Percentiles rank a stretch among this genome's conserved stretches.
Conservation (phyloP, 2,329 filamentous ascomycete species). For the Trichoderma semiorbis region DNA sequence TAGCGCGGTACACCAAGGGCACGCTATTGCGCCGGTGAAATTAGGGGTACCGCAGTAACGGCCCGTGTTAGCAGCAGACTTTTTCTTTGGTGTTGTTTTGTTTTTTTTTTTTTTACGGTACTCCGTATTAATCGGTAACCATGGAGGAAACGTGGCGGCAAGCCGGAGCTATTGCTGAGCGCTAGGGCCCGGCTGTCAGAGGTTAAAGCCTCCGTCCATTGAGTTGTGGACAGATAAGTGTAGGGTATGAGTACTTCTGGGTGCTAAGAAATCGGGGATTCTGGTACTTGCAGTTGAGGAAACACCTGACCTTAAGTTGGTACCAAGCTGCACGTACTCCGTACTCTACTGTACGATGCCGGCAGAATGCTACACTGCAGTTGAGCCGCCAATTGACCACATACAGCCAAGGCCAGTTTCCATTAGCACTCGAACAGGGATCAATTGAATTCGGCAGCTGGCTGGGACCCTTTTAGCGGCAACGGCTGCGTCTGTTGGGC, state of each 20-base stretch:
- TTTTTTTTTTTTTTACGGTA: background rate
- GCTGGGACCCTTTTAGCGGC: background rate
- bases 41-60: constrained; percentile 13
- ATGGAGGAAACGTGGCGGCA: background rate
- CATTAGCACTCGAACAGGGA: background rate
- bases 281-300: background rate
- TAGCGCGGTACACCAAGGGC: constrained; percentile 13
- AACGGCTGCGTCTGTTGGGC: background rate
- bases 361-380: background rate
- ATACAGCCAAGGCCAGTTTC: background rate
- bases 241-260: background rate
- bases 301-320: background rate
- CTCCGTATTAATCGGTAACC: background rate
- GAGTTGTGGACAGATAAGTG: background rate
- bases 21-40: background rate
- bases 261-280: background rate
- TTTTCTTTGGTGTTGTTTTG: background rate
- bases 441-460: background rate
- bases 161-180: background rate
- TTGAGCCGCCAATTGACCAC: background rate
- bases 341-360: background rate
- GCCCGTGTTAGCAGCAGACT: background rate
- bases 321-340: background rate
- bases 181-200: background rate
- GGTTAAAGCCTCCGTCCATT: background rate